Percentiles rank a stretch among this genome's conserved stretches.
Conservation (phyloP, 2,329 filamentous ascomycete genomes). For the Exophiala calicioides region DNA sequence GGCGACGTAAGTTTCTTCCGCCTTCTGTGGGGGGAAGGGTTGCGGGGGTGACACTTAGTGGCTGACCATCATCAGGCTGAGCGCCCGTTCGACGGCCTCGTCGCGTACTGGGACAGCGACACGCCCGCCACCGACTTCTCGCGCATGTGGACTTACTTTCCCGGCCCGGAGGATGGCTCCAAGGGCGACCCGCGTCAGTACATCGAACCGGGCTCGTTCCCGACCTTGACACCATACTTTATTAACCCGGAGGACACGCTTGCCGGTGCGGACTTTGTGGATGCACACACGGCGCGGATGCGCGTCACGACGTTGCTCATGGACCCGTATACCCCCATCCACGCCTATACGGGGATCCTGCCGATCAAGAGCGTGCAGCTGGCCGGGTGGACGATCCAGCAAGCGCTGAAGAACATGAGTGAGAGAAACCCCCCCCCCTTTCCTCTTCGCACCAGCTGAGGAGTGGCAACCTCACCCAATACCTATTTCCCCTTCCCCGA, state of each 20-base stretch:
- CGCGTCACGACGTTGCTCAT: constrained; percentile 31
- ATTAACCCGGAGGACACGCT: background rate
- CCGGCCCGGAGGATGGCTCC: background rate
- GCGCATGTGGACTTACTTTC: constrained; percentile 1
- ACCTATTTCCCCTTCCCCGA: no score
- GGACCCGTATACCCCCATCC: constrained; percentile 33
- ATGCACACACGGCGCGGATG: constrained; percentile 29
- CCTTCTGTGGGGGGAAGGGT: no score
- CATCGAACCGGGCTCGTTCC: background rate
- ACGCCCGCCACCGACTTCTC: background rate
- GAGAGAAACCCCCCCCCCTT: no score
- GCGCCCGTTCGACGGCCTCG: no score
- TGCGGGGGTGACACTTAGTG: no score
- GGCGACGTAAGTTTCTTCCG: constrained; percentile 47
- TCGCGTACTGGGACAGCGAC: no score
- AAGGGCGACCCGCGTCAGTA: background rate
- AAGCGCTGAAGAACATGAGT: constrained; percentile 31
- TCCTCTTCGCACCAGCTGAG: no score
- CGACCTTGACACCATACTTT: constrained; percentile 7
- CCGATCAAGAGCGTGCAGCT: constrained; percentile 31
- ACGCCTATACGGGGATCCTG: constrained; percentile 32
- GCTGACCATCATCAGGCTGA: background rate
- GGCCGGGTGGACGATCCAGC: constrained; percentile 31
- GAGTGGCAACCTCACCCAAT: no score
- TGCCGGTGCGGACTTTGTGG: constrained; percentile 12